Base-by-base conservation (phyloP, 768 basidiomycete genomes). In the Piloderma croceum region DNA sequence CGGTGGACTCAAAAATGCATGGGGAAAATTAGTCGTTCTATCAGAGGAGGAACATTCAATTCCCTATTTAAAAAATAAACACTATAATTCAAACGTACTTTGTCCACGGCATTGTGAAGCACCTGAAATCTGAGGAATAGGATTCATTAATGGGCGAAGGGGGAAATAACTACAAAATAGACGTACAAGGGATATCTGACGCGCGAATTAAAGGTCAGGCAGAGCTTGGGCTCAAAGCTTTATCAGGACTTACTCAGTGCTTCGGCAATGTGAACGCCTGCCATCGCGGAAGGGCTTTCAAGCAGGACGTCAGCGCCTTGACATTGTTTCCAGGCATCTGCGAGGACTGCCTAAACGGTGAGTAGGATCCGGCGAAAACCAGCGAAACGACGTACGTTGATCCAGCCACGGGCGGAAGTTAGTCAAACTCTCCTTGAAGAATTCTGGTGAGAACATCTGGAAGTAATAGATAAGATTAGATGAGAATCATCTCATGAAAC, bases 201-300 rank as follows among this genome's bases (percentile, higher is more conserved):
- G n/a, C n/a, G n/a, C n/a, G n/a, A n/a, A n/a, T n/a, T n/a, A n/a
- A n/a, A n/a, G n/a, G n/a, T n/a, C n/a, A n/a, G n/a, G n/a, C n/a
- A n/a, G n/a, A n/a, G n/a, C n/a, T n/a, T n/a, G n/a, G n/a, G n/a
- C n/a, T n/a, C n/a, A n/a, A n/a, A n/a, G n/a, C n/a, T n/a, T n/a
- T n/a, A n/a, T n/a, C 10, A n/a, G 15, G 21, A 66, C 68, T 39
- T 41, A 74, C 76, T 63, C 12, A 82, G 61, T 3, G 76, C 78
- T 57, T 84, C 82, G 7, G 82, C 78, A 43, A 84, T 81, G 54
- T 84, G 82, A 3, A 83, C 74, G 31, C 82, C 81, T 4, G 78
- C 74, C 77, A 83, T 80, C 2, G 79, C 76, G 3, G 77, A 80
- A 1, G 81, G 80, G 32, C 73, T 75, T 53, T 84, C 81, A 33